Base-by-base conservation (phyloP, 495 filamentous ascomycete genomes). In the Oidiodendron maius region DNA sequence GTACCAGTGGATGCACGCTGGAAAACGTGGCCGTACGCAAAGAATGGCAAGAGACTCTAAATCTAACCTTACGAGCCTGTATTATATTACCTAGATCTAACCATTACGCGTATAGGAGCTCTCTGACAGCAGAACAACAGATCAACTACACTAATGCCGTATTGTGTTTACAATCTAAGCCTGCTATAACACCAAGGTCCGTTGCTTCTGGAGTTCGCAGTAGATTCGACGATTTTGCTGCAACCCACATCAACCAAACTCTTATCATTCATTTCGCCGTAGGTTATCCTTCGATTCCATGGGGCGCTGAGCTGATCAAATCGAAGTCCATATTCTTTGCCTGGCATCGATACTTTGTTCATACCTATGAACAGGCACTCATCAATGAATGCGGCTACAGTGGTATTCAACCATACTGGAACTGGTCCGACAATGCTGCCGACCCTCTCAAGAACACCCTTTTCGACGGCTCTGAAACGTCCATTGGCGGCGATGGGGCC, bases 351-450 rank as follows among this genome's bases (percentile, higher is more conserved):
- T 83, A 82, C 62, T 89, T 79, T 57, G 67, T 75, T 32, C 76
- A 65, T 48, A 64, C 65, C 6, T 88, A 80, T 59, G 86, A 89
- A 60, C 71, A 81, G 57, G 80, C 84, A 1, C 68, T n/a, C n/a
- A n/a, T 90, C 17, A 68, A 74, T 18, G 84, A 91, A 55, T 89
- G 86, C 56, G 82, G 81, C 35, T 89, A 86, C 55, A 76, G 56
- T 0, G 82, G 82, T 25, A 46, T 56, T 32, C 61, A 66, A 17
- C 61, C 61, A 23, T 54, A 51, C 22, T 51, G 48, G 28, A 51
- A 39, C 22, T 44, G 48, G 48, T 30, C 35, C 13, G 3, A 23
- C 1, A 44, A 51, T 38, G 40, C 28, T 22, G 24, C 52, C 1
- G 63, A 66, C 49, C 71, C 82, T 13, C 67, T 69, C 23, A 66